Percentiles rank a stretch among this genome's conserved stretches.
Evolutionary conservation across 2,329 filamentous ascomycete genomes (phyloP).

Genomic region (Bipolaris zeicola): DNA sequence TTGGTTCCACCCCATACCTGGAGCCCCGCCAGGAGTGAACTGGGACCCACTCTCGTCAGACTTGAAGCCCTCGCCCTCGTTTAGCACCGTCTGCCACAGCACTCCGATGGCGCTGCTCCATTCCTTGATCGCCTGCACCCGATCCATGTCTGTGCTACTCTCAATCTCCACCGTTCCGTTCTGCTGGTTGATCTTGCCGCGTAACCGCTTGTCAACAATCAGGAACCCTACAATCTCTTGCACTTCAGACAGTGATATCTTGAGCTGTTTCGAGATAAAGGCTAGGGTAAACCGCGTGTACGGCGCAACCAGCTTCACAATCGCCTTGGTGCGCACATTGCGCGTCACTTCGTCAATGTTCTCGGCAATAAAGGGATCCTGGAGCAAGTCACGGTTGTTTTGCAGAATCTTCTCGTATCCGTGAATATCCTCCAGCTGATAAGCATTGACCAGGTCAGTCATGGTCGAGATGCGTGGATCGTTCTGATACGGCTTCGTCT

Average conservation of each 20-base stretch:
- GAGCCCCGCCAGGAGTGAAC: constrained; percentile 40
- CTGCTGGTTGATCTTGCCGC: constrained; percentile 88
- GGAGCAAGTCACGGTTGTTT: constrained; percentile 84
- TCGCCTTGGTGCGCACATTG: constrained; percentile 95
- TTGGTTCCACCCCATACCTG: constrained; percentile 36
- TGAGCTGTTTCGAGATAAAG: constrained; percentile 87
- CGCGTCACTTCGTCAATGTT: constrained; percentile 99
- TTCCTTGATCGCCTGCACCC: constrained; percentile 72
- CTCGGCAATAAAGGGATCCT: constrained; percentile 94
- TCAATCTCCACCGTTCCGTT: constrained; percentile 82
- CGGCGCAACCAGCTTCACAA: constrained; percentile 89
- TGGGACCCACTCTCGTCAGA: constrained; percentile 52
- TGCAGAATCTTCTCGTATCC: constrained; percentile 86
- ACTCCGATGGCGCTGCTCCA: constrained; percentile 73
- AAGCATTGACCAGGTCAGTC: constrained; percentile 96
- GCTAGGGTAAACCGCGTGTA: constrained; percentile 89
- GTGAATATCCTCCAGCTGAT: constrained; percentile 93
- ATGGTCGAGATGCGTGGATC: constrained; percentile 95
- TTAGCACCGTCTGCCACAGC: constrained; percentile 74
- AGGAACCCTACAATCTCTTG: constrained; percentile 95
- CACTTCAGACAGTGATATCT: constrained; percentile 83
- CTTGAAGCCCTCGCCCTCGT: constrained; percentile 75
- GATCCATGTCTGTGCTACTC: constrained; percentile 73
- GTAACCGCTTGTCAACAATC: constrained; percentile 86
- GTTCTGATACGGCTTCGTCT: constrained; percentile 97